Base-by-base conservation (phyloP, 352 stramenopile genomes). In the Discostella stelligera region DNA sequence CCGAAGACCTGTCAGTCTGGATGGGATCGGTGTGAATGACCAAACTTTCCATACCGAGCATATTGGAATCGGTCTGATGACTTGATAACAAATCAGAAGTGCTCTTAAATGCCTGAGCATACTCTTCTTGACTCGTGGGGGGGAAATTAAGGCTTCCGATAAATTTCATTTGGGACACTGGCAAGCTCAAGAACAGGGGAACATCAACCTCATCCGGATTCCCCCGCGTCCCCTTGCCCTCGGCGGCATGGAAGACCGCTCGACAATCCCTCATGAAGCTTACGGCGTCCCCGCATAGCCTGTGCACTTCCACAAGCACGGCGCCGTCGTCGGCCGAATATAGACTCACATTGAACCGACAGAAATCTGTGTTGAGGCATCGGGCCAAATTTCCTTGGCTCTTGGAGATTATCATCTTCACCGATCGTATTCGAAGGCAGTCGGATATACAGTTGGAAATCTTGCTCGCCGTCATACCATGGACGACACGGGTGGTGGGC, bases 281-380 rank as follows among this genome's bases (percentile, higher is more conserved):
- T 3, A 78, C 56, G n/a, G 64, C 53, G 16, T 84, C 71, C 10
- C 85, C 85, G 65, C 60, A 82, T 48, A 86, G 25, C 55, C 80
- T 69, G 56, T 91, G 85, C 6, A 91, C 58, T 69, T 91, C 85
- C 6, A 90, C 80, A 55, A 89, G 69, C 27, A 89, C 77, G 18
- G 50, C 70, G 41, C 65, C 67, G 52, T 79, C 79, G 14, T 55
- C 59, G 18, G 56, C 69, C 23, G 75, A 73, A 77, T 79, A 91
- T 6, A 91, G 71, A 23, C 80, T 60, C 54, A 91, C 78, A 23
- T 77, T 77, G 63, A 91, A 91, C 32, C 76, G 83, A 37, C 88
- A 79, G 65, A 78, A 87, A 58, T 89, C 78, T 16, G 32, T 77
- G 44, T 84, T 90, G 3, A 54, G 78, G 63, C 85, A 91, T 48